Conservation (phyloP, 2,329 filamentous ascomycete genomes). For the Epicoccum nigrum region DNA sequence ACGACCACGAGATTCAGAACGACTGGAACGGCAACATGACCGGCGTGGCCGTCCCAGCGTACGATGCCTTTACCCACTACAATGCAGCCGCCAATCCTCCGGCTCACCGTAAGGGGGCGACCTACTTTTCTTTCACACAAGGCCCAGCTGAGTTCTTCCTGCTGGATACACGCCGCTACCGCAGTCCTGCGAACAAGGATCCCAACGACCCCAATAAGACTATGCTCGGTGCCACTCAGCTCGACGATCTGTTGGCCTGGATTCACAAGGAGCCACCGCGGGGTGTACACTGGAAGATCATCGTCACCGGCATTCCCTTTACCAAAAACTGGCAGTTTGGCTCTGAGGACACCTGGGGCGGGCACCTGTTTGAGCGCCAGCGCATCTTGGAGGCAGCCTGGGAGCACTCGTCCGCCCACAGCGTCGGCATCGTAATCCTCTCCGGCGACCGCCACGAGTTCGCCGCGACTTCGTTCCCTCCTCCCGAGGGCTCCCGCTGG, state of each 20-base stretch:
- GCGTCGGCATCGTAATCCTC: slow-evolving; percentile 79
- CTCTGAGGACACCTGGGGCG: slow-evolving; percentile 89
- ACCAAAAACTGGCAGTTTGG: slow-evolving; percentile 98
- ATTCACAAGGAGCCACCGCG: slow-evolving; percentile 72
- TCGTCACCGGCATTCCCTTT: slow-evolving; percentile 89
- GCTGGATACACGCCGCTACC: slow-evolving; percentile 87
- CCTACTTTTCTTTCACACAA: slow-evolving; percentile 88
- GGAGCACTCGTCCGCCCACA: slow-evolving; percentile 73
- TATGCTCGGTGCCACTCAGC: slow-evolving; percentile 83
- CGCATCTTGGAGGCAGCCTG: slow-evolving; percentile 89
- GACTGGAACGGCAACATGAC: slow-evolving; percentile 88
- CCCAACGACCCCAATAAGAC: slow-evolving; percentile 72
- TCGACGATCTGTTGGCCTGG: slow-evolving; percentile 79
- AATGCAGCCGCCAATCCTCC: slow-evolving; percentile 87
- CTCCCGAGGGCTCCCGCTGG: slow-evolving; percentile 65
- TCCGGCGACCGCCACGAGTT: slow-evolving; percentile 98
- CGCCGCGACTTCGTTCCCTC: slow-evolving; percentile 78
- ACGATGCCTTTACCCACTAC: slow-evolving; percentile 86
- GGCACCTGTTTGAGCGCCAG: slow-evolving; percentile 81
- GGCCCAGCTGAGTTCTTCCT: slow-evolving; percentile 95
- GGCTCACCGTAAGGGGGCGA: slow-evolving; percentile 65
- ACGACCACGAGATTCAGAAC: slow-evolving; percentile 96
- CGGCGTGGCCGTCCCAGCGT: slow-evolving; percentile 77
- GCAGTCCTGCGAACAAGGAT: slow-evolving; percentile 69
- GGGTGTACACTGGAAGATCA: slow-evolving; percentile 90